phyloP scores from a whole-genome alignment of 306 rosid species.

The Lathyrus oleraceus region DNA sequence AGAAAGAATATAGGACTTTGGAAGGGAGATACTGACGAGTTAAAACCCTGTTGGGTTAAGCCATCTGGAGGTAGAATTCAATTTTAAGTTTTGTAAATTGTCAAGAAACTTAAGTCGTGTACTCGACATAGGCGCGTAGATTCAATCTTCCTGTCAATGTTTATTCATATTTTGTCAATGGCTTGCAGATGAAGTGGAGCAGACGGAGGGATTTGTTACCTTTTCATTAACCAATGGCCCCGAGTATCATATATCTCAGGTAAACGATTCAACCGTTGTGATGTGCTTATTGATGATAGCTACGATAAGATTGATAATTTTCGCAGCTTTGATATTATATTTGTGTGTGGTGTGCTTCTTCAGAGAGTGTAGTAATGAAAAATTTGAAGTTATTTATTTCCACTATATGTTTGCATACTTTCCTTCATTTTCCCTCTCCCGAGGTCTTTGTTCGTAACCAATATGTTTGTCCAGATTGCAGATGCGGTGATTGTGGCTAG shows the following conservation, averaged over 20 bases:
- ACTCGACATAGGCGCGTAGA: not conserved
- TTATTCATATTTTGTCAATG: conserved; percentile 27
- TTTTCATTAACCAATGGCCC: conserved; percentile 94
- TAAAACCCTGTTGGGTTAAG: conserved; percentile 83
- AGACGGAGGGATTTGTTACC: conserved; percentile 77
- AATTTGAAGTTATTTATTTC: not conserved
- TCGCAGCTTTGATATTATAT: not conserved
- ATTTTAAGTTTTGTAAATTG: conserved; percentile 14
- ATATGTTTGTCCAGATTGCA: conserved; percentile 57
- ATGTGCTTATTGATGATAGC: conserved; percentile 26
- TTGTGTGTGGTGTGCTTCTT: not conserved
- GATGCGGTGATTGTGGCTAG: conserved; percentile 94
- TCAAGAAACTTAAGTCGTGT: not conserved
- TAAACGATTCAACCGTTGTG: conserved; percentile 38
- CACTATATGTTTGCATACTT: not conserved
- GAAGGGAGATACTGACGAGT: conserved; percentile 63
- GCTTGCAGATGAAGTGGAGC: conserved; percentile 67
- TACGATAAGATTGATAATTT: not conserved
- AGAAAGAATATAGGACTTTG: conserved; percentile 60
- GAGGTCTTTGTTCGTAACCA: conserved; percentile 8
- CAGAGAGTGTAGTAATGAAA: not conserved
- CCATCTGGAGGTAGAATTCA: conserved; percentile 60
- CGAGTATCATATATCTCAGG: conserved; percentile 95
- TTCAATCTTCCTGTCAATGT: conserved; percentile 2
- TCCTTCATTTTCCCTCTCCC: not conserved